A percentile compares a stretch with the other conserved stretches of the same genome.
phyloP scores from a whole-genome alignment of 2,329 filamentous ascomycete genomes.

The Ophiosphaerella korrae region DNA sequence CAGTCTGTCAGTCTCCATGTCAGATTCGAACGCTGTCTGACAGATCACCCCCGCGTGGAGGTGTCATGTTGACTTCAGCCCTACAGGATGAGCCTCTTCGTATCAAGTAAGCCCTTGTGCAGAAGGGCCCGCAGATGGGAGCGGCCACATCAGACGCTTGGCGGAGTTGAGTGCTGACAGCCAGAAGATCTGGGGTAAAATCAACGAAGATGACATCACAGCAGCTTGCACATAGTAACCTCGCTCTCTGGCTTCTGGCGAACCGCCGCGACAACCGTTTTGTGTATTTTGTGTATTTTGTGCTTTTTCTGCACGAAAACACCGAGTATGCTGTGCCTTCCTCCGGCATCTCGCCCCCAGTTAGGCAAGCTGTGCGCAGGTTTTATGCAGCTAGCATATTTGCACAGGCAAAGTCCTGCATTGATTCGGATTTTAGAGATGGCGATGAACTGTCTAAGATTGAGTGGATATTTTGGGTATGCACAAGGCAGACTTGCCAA shows the following conservation, averaged over 20 bases:
- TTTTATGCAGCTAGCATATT: conserved; percentile 10
- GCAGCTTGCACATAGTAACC: no score
- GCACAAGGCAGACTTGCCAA: not conserved
- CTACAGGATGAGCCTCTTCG: conserved; percentile 22
- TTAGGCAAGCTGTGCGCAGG: conserved; percentile 19
- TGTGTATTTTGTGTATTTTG: not conserved
- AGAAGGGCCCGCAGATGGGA: conserved; percentile 24
- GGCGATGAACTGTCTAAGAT: not conserved
- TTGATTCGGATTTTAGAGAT: conserved; percentile 13
- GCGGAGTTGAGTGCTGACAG: conserved; percentile 33
- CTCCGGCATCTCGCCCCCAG: conserved; percentile 11
- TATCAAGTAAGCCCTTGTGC: conserved; percentile 35
- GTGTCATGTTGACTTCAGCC: conserved; percentile 16
- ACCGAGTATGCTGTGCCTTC: conserved; percentile 9
- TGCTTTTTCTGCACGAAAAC: conserved; percentile 10
- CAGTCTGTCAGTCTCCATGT: no score
- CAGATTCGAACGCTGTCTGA: not conserved
- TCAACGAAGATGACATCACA: conserved; percentile 6
- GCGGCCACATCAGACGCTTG: conserved; percentile 22
- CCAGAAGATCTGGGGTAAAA: conserved; percentile 18
- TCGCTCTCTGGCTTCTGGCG: not conserved
- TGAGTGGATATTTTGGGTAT: not conserved
- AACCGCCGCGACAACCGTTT: not conserved
- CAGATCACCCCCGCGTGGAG: conserved; percentile 18
- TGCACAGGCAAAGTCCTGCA: conserved; percentile 3